Evolutionary conservation across 2,329 filamentous ascomycete species (phyloP).

Genomic region (Colletotrichum sp.): DNA sequence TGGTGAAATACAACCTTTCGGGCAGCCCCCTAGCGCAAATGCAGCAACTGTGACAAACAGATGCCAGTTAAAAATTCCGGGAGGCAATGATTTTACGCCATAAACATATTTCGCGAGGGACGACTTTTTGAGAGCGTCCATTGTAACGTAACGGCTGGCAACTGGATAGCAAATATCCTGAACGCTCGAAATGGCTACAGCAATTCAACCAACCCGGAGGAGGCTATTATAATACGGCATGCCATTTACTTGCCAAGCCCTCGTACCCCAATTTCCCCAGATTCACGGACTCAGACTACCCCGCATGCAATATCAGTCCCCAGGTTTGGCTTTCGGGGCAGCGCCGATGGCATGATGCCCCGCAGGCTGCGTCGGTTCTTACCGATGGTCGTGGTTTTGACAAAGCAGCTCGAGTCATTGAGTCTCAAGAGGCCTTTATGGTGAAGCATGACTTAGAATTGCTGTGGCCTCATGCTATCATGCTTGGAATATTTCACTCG

Average conservation of each 20-base stretch:
- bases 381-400: not conserved
- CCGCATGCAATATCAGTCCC: not conserved
- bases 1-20: not conserved
- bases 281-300: not conserved
- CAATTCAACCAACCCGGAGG: not conserved
- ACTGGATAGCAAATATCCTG: not conserved
- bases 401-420: not conserved
- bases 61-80: conserved; percentile 17
- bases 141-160: not conserved
- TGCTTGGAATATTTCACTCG: not conserved
- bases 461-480: not conserved
- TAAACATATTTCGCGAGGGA: conserved; percentile 17
- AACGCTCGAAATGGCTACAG: not conserved
- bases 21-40: conserved; percentile 22
- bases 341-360: not conserved
- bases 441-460: not conserved
- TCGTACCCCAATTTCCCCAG: not conserved
- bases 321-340: not conserved
- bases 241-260: not conserved
- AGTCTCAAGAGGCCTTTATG: not conserved
- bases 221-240: not conserved
- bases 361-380: not conserved
- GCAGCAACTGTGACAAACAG: conserved; percentile 19
- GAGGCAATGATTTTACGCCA: conserved; percentile 14
- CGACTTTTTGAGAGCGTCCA: not conserved